These are phyloP conservation scores for Cytospora leucostoma DNA, from an alignment of 2,329 filamentous ascomycete species.

Conservation along the genomic window DNA sequence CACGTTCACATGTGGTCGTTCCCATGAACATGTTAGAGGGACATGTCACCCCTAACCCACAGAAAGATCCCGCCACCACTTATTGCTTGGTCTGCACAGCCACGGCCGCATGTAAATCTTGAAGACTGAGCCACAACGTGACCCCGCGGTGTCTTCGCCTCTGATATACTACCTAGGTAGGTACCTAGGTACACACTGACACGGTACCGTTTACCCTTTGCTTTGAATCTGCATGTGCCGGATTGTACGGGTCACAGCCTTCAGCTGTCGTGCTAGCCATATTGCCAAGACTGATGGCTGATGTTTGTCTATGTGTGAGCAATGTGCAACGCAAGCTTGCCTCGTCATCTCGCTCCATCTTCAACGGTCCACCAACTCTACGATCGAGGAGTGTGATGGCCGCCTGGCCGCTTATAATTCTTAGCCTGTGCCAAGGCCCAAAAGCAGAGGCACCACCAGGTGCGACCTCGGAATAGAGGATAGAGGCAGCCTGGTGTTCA, in stretches of 20 bases:
- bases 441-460: too few relatives aligned
- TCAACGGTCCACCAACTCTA: not conserved
- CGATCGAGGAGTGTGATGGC: not conserved
- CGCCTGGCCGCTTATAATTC: not conserved
- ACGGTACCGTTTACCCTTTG: not conserved
- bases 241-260: not conserved
- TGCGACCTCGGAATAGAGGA: too few relatives aligned
- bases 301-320: not conserved
- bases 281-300: not conserved
- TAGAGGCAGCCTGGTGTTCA: too few relatives aligned
- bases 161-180: not conserved
- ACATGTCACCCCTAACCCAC: not conserved
- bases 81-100: not conserved
- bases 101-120: not conserved
- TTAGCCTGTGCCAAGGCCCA: not conserved
- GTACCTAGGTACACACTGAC: too few relatives aligned
- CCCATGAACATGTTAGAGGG: not conserved
- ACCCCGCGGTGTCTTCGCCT: not conserved
- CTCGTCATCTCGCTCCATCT: not conserved
- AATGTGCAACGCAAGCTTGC: constrained; percentile 1
- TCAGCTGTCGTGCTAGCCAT: not conserved
- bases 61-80: not conserved
- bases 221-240: not conserved
- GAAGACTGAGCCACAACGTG: not conserved
- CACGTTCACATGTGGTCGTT: not conserved